Conservation (phyloP, 1,284 basidiomycete species). For the Bothia castanella region DNA sequence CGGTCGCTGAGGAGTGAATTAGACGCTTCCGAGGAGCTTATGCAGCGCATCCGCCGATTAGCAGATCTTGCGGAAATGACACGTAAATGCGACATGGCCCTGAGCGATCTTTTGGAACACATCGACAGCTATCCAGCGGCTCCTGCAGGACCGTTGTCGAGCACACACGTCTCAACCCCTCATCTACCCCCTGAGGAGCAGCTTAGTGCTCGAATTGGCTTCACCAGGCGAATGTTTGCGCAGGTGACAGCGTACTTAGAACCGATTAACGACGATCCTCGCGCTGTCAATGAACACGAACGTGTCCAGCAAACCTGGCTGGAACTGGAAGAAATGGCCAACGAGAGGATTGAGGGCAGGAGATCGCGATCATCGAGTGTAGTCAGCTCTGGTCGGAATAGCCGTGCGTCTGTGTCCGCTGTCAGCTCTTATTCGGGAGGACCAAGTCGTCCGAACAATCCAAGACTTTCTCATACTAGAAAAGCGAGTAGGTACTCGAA, state of each 20-base stretch:
- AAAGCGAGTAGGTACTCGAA: constrained; percentile 44
- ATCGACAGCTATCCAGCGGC: constrained; percentile 69
- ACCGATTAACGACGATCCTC: constrained; percentile 49
- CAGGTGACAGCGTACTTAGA: constrained; percentile 42
- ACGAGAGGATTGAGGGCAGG: constrained; percentile 56
- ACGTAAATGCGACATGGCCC: constrained; percentile 59
- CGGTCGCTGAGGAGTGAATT: constrained; percentile 59
- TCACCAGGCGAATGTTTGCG: constrained; percentile 52
- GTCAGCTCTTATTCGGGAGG: constrained; percentile 25
- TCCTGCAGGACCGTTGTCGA: constrained; percentile 51
- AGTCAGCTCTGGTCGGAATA: constrained; percentile 54
- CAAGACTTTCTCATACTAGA: constrained; percentile 33
- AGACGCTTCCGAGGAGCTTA: constrained; percentile 44
- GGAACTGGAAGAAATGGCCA: constrained; percentile 75
- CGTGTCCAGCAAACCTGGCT: constrained; percentile 72
- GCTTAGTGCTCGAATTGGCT: constrained; percentile 54
- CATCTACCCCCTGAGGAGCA: constrained; percentile 59
- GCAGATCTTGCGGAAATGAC: constrained; percentile 48
- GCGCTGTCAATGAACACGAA: constrained; percentile 54
- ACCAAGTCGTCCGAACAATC: constrained; percentile 25
- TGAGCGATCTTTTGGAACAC: constrained; percentile 79
- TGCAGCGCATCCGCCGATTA: constrained; percentile 52
- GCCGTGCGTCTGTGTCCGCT: constrained; percentile 43
- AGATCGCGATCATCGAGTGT: constrained; percentile 64
- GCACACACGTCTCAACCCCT: constrained; percentile 42